Evolutionary conservation across 2,329 filamentous ascomycete genomes (phyloP).

Genomic region (Diaporthe longicolla): DNA sequence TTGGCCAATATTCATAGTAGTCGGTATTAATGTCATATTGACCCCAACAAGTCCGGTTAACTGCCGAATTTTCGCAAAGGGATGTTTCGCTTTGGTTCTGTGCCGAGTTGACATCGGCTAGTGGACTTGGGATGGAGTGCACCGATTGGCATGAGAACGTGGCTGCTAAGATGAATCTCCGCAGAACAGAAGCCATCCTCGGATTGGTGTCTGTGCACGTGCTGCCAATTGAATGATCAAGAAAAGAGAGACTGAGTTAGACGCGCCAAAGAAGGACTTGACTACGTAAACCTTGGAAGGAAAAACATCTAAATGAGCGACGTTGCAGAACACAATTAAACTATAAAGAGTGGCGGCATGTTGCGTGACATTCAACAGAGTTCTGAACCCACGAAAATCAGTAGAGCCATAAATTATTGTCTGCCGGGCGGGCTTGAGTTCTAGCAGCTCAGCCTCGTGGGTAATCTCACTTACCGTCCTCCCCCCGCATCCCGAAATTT

Average conservation of each 20-base stretch:
- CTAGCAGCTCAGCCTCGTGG: slow-evolving; percentile 4
- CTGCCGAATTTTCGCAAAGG: background rate
- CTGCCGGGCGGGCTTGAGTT: background rate
- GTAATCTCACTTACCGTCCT: background rate
- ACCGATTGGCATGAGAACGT: background rate
- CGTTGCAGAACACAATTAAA: slow-evolving; percentile 16
- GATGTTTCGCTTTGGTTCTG: background rate
- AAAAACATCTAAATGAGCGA: background rate
- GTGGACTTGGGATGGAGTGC: background rate
- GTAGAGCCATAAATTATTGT: background rate
- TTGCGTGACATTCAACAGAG: background rate
- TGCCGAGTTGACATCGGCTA: background rate
- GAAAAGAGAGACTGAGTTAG: background rate
- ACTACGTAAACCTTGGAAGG: too few species aligned
- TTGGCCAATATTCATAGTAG: slow-evolving; percentile 56
- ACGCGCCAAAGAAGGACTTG: background rate
- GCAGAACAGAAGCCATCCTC: background rate
- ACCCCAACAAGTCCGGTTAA: slow-evolving; percentile 32
- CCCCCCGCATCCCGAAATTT: slow-evolving; percentile 27
- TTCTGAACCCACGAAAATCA: background rate
- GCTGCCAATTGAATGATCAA: background rate
- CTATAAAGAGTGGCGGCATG: background rate
- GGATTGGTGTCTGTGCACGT: background rate
- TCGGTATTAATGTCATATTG: slow-evolving; percentile 60
- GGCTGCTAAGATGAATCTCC: background rate